phyloP scores from a whole-genome alignment of 345 rosid species.

The Mangifera indica region DNA sequence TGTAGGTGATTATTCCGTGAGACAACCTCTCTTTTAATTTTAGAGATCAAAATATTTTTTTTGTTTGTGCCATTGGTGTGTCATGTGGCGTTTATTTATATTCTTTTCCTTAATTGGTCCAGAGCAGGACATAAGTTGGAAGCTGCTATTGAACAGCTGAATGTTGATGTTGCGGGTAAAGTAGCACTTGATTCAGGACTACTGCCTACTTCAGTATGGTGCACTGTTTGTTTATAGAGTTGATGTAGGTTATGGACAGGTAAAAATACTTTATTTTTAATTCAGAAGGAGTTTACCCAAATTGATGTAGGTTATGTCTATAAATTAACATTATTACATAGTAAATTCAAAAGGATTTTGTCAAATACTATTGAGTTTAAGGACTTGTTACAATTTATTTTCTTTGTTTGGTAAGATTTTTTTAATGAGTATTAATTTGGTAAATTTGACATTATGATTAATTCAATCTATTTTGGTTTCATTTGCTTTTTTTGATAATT shows the following conservation, averaged over 20 bases:
- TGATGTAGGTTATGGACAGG: conserved; percentile 98
- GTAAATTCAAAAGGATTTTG: too few relatives aligned
- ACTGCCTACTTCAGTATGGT: conserved; percentile 87
- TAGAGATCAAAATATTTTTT: not conserved
- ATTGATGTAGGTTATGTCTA: too few relatives aligned
- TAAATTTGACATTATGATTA: too few relatives aligned
- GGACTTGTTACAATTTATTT: too few relatives aligned
- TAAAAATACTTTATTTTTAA: too few relatives aligned
- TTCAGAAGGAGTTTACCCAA: too few relatives aligned
- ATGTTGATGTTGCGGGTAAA: conserved; percentile 80
- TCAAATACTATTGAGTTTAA: too few relatives aligned
- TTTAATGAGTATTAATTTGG: too few relatives aligned
- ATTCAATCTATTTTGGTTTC: too few relatives aligned
- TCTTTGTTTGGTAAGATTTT: too few relatives aligned
- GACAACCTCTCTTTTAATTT: conserved; percentile 22
- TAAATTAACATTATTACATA: too few relatives aligned
- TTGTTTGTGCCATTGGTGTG: not conserved
- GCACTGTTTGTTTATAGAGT: conserved; percentile 94
- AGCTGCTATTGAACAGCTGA: conserved; percentile 88
- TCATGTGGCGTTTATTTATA: conserved; percentile 7
- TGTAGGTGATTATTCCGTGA: conserved; percentile 86
- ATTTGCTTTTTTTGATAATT: too few relatives aligned
- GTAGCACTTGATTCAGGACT: conserved; percentile 93
- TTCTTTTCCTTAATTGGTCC: conserved; percentile 23
- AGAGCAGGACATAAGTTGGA: conserved; percentile 94